Evolutionary conservation across 768 basidiomycete species (phyloP).

Genomic region (Pleurotus tuoliensis): DNA sequence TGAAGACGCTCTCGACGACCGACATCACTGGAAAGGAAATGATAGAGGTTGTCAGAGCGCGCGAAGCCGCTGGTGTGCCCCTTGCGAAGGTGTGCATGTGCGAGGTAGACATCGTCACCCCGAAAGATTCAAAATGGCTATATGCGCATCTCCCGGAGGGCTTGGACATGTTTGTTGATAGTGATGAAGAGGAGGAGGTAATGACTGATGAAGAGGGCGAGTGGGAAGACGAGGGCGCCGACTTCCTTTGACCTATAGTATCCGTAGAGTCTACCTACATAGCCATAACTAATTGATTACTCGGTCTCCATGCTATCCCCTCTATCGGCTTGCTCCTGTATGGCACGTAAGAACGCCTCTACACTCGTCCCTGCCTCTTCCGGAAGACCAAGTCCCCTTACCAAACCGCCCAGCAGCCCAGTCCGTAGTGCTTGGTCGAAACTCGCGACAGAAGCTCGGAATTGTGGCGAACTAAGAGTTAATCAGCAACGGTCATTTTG

Average conservation of each 20-base stretch:
- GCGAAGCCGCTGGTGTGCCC: conserved; percentile 39
- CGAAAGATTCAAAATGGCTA: conserved; percentile 48
- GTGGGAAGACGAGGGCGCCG: conserved; percentile 10
- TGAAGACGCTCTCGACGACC: conserved; percentile 44
- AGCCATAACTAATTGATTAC: conserved; percentile 22
- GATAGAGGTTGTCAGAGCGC: conserved; percentile 39
- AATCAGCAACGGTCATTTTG: conserved; percentile 3
- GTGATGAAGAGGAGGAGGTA: conserved; percentile 39
- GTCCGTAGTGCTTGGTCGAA: conserved; percentile 85
- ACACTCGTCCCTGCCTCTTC: conserved; percentile 81
- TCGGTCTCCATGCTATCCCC: conserved; percentile 83
- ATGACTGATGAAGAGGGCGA: conserved; percentile 23
- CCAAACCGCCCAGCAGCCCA: conserved; percentile 71
- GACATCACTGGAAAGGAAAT: conserved; percentile 39
- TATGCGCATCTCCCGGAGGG: conserved; percentile 37
- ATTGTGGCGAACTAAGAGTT: conserved; percentile 62
- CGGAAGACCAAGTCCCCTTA: conserved; percentile 75
- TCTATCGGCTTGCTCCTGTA: conserved; percentile 69
- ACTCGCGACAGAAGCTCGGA: conserved; percentile 72
- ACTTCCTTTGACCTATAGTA: too few species aligned
- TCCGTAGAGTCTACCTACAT: too few species aligned
- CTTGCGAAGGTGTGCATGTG: conserved; percentile 40
- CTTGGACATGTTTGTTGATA: conserved; percentile 53
- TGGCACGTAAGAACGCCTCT: conserved; percentile 73
- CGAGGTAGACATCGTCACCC: conserved; percentile 34